Evolutionary conservation across 1,284 basidiomycete genomes (phyloP).

Genomic region (Stereum hirsutum): DNA sequence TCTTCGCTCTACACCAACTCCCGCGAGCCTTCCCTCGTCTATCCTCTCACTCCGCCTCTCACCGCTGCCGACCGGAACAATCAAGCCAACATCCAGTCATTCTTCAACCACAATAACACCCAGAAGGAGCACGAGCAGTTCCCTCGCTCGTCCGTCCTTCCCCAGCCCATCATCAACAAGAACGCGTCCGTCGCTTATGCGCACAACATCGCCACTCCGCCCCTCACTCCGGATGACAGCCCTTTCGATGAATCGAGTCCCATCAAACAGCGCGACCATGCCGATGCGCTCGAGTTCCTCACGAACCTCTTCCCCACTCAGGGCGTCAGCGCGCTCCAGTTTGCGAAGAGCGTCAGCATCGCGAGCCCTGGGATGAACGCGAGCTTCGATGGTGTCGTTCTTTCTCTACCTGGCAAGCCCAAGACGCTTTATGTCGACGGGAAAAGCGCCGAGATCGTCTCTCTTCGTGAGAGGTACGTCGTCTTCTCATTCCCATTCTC

Average conservation of each 20-base stretch:
- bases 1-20: slow-evolving; percentile 22
- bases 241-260: slow-evolving; percentile 17
- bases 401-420: slow-evolving; percentile 58
- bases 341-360: slow-evolving; percentile 65
- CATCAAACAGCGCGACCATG: slow-evolving; percentile 35
- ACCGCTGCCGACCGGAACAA: neutral
- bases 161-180: slow-evolving; percentile 34
- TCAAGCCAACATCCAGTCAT: slow-evolving; percentile 2
- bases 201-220: slow-evolving; percentile 40
- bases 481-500: slow-evolving; percentile 4
- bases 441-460: slow-evolving; percentile 67
- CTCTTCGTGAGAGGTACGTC: slow-evolving; percentile 68
- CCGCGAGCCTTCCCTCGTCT: neutral
- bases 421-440: slow-evolving; percentile 76
- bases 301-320: slow-evolving; percentile 67
- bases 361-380: slow-evolving; percentile 55
- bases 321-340: slow-evolving; percentile 53
- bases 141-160: slow-evolving; percentile 20
- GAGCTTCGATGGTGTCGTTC: slow-evolving; percentile 67
- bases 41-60: neutral
- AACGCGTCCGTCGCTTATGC: neutral
- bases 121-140: slow-evolving; percentile 16
- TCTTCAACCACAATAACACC: slow-evolving; percentile 24
- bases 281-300: slow-evolving; percentile 69
- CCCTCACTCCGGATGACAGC: slow-evolving; percentile 49